These are phyloP conservation scores for Hysterium pulicare DNA, from an alignment of 2,329 filamentous ascomycete genomes.

Conservation along the genomic window DNA sequence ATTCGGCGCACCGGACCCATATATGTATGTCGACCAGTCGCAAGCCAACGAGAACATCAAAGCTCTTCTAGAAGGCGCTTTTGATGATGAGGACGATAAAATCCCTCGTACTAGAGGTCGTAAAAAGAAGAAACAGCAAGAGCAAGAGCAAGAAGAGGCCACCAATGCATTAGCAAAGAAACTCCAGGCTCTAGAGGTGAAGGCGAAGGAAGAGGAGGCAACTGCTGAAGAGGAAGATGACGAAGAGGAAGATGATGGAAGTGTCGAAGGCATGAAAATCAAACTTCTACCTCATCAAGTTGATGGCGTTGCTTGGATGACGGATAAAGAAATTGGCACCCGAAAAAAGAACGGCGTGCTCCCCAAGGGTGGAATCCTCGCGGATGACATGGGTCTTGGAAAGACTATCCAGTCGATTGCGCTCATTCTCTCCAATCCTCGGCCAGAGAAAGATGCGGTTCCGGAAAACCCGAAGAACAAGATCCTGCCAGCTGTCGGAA, in stretches of 20 bases:
- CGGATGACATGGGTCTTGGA: slow-evolving; percentile 95
- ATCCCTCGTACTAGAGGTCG: slow-evolving; percentile 44
- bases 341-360: slow-evolving; percentile 74
- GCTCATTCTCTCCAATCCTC: slow-evolving; percentile 78
- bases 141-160: slow-evolving; percentile 24
- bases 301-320: slow-evolving; percentile 94
- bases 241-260: slow-evolving; percentile 56
- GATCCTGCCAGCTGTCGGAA: slow-evolving; percentile 65
- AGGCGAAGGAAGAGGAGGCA: slow-evolving; percentile 48
- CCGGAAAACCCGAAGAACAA: slow-evolving; percentile 57
- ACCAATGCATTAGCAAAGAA: slow-evolving; percentile 42
- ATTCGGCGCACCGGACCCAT: slow-evolving; percentile 55
- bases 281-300: slow-evolving; percentile 91
- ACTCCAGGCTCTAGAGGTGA: slow-evolving; percentile 43
- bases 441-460: slow-evolving; percentile 52
- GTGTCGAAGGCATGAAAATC: slow-evolving; percentile 77
- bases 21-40: slow-evolving; percentile 64
- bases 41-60: slow-evolving; percentile 77
- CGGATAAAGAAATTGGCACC: slow-evolving; percentile 80
- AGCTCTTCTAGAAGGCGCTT: slow-evolving; percentile 74
- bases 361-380: slow-evolving; percentile 89
- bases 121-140: slow-evolving; percentile 40
- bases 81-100: slow-evolving; percentile 68
- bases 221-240: slow-evolving; percentile 41
- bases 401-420: slow-evolving; percentile 95